Base-by-base conservation (phyloP, 805 yeast species). In the Cyberlindnera mississippiensis region DNA sequence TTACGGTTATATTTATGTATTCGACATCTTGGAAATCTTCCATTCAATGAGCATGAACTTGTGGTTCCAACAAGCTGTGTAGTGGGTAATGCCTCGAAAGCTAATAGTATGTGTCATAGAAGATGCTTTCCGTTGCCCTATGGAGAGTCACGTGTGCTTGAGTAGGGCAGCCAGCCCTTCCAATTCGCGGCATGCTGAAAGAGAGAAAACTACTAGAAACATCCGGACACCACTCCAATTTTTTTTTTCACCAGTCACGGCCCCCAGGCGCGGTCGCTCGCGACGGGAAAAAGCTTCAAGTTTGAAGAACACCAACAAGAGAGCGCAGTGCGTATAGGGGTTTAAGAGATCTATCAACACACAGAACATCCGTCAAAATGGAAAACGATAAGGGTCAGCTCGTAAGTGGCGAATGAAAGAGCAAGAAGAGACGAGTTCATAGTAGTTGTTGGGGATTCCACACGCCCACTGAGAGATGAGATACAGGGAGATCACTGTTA, bases 311-410 rank as follows among this genome's bases (percentile, higher is more conserved):
- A 41, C 12, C 40, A 40, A 27, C 31, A 36, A 22, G 24, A 30
- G 30, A 18, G 28, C 13, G 13, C 36, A 30, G 18, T 4, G 24
- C 9, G 20, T n/a, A 26, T 27, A 17, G 11, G 29, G 33, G 27
- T 32, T 27, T 27, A 4, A 15, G 9, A 20, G 24, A 11, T 26
- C 30, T 24, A 40, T 40, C 34, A 18, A 40, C 40, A 40, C 42
- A 48, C 33, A 26, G 16, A 42, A 29, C 38, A 34, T 43, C 35
- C 43, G 67, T 61, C 85, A 88, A 75, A 69, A 91, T 91, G 99
- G 98, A 91, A 85, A 91, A 93, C 99, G 98, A 93, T 75, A 89
- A 87, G 81, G 98, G 99, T 76, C 95, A 89, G 82, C 83, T 89
- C 78, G 97, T 88, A 86, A 75, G 96, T 87, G 61, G 37, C 31